A percentile compares a stretch with the other conserved stretches of the same genome.
Evolutionary conservation across 495 filamentous ascomycete genomes (phyloP).

Genomic region (Neohortaea acidophila): DNA sequence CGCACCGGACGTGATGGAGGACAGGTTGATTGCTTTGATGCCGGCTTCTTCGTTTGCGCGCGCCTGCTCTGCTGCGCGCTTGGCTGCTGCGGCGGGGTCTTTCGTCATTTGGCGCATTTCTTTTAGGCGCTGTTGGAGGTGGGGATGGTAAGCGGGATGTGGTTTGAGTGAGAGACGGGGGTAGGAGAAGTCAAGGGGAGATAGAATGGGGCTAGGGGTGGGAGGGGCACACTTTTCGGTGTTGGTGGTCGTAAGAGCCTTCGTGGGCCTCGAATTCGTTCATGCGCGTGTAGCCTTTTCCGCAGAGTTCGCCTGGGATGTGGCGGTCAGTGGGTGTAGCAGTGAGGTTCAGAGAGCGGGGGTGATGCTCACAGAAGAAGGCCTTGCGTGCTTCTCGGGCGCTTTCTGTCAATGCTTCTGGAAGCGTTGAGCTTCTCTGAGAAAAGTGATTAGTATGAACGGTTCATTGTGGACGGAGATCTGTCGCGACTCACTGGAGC

Average conservation of each 20-base stretch:
- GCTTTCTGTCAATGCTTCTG: slow-evolving; percentile 55
- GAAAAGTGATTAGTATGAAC: background rate
- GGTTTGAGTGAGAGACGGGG: too few species aligned
- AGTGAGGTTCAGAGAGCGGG: background rate
- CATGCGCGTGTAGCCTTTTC: slow-evolving; percentile 54
- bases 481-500: slow-evolving; percentile 19
- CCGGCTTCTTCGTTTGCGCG: slow-evolving; percentile 57
- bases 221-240: slow-evolving; percentile 31
- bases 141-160: background rate
- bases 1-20: background rate
- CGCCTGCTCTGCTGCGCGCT: slow-evolving; percentile 36
- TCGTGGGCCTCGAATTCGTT: slow-evolving; percentile 58
- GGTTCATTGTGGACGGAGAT: background rate
- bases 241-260: slow-evolving; percentile 53
- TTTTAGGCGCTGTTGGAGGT: slow-evolving; percentile 38
- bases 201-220: background rate
- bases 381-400: slow-evolving; percentile 76
- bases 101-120: slow-evolving; percentile 52
- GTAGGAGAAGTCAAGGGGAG: too few species aligned
- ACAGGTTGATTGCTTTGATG: slow-evolving; percentile 39
- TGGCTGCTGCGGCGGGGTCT: slow-evolving; percentile 39
- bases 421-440: slow-evolving; percentile 24
- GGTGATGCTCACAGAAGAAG: slow-evolving; percentile 52
- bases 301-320: slow-evolving; percentile 44
- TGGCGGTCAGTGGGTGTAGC: background rate